A percentile compares a stretch with the other conserved stretches of the same genome.
phyloP scores from a whole-genome alignment of 305 asterid genomes.

The Solanum hybrid region DNA sequence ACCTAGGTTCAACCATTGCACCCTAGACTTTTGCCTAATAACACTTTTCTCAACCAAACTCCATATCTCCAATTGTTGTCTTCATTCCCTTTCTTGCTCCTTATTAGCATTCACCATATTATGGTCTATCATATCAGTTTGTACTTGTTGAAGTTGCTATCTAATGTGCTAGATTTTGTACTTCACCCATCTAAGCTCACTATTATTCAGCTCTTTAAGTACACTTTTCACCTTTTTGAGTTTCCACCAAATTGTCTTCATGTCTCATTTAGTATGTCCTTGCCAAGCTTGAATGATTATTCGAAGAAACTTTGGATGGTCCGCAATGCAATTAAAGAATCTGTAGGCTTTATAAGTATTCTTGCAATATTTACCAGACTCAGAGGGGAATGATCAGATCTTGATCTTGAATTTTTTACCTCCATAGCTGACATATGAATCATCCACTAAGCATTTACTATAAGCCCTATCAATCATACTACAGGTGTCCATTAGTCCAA shows the following conservation, averaged over 20 bases:
- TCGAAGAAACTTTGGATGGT: neutral
- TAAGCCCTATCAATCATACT: neutral
- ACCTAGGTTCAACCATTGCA: neutral
- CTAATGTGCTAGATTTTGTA: neutral
- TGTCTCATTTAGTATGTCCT: neutral
- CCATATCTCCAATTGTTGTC: neutral
- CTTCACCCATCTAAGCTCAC: neutral
- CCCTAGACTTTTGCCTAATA: neutral
- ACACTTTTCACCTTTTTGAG: neutral
- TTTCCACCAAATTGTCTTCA: neutral
- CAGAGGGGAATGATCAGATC: neutral
- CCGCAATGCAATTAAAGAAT: neutral
- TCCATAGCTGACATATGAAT: neutral
- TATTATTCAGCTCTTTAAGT: neutral
- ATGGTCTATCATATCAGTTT: neutral
- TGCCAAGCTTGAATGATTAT: neutral
- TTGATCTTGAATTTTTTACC: neutral
- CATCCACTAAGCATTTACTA: neutral
- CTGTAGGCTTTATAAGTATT: neutral
- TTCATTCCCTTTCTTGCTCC: neutral
- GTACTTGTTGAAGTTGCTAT: neutral
- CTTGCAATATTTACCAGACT: neutral
- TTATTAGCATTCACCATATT: neutral
- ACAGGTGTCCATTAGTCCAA: neutral
- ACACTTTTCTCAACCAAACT: neutral